These are phyloP conservation scores for Eucalyptus erythrocorys DNA, from an alignment of 345 rosid genomes.

Conservation along the genomic window DNA sequence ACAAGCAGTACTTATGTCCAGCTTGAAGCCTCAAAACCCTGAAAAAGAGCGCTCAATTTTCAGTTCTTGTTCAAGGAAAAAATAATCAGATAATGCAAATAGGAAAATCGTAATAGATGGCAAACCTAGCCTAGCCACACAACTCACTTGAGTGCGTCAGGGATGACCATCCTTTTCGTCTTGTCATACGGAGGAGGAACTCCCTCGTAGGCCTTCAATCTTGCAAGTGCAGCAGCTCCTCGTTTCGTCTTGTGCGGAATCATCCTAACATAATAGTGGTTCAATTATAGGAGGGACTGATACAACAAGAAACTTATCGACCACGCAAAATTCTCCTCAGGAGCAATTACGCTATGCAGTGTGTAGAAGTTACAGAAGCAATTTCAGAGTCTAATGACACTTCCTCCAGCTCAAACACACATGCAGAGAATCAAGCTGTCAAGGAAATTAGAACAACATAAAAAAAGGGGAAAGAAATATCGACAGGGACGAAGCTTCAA, in stretches of 20 bases:
- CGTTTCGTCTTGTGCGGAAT: conserved; percentile 84
- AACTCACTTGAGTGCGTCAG: conserved; percentile 76
- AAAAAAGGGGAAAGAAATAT: not conserved
- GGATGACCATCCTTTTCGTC: conserved; percentile 77
- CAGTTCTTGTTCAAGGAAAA: not conserved
- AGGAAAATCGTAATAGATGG: not conserved
- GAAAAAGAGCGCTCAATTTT: not conserved
- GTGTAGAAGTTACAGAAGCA: not conserved
- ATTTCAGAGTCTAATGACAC: not conserved
- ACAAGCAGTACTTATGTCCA: conserved; percentile 71
- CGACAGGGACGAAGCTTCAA: not conserved
- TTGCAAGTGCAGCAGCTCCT: conserved; percentile 69
- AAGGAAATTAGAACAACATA: not conserved
- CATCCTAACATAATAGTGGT: conserved; percentile 23
- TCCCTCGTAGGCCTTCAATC: conserved; percentile 71
- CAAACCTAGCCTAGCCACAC: not conserved
- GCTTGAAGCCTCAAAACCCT: conserved; percentile 91
- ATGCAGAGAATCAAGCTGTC: not conserved
- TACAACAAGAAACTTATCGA: not conserved
- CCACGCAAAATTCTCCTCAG: accelerated
- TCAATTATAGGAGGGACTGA: not conserved
- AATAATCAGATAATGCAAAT: accelerated
- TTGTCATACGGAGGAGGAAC: conserved; percentile 81
- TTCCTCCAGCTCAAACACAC: not conserved
- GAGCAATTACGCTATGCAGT: not conserved